These are phyloP conservation scores for Phytophthora pini DNA, from an alignment of 352 stramenopile genomes.

Conservation along the genomic window DNA sequence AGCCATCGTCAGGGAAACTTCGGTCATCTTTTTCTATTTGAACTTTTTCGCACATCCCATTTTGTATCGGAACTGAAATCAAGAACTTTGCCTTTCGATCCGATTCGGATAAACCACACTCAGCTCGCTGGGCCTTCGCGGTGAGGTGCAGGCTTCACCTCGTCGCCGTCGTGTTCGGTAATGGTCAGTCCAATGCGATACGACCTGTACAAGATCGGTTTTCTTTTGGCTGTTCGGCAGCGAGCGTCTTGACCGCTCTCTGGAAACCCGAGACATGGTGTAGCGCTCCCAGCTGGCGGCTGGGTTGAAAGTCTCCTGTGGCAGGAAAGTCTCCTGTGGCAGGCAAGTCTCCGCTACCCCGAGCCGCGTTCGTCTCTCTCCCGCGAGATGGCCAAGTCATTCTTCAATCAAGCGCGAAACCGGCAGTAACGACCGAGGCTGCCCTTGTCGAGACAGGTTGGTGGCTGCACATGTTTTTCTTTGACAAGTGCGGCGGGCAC, in stretches of 20 bases:
- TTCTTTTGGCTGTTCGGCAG: conserved; percentile 28
- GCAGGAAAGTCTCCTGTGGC: conserved; percentile 3
- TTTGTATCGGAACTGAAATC: not conserved
- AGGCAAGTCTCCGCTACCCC: conserved; percentile 5
- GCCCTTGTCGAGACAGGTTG: conserved; percentile 36
- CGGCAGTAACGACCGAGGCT: conserved; percentile 26
- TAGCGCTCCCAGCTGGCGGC: conserved; percentile 25
- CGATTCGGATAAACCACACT: not conserved
- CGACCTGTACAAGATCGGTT: conserved; percentile 11
- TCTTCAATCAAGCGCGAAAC: conserved; percentile 35
- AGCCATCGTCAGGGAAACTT: not conserved
- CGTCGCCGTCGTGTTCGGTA: not conserved
- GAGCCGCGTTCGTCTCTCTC: conserved; percentile 32
- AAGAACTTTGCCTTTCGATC: not conserved
- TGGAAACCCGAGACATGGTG: conserved; percentile 32
- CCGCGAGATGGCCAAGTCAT: conserved; percentile 13
- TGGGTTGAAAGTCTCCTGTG: conserved; percentile 15
- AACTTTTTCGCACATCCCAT: not conserved
- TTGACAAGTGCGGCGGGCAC: conserved; percentile 9
- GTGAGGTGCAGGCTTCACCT: not conserved
- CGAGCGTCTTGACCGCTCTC: conserved; percentile 21
- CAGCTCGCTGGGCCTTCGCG: too few species aligned
- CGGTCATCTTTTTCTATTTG: not conserved
- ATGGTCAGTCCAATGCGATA: conserved; percentile 14
- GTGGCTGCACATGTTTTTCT: conserved; percentile 30